Conservation (phyloP, 768 basidiomycete species). For the Dacryopinax primogenitus region DNA sequence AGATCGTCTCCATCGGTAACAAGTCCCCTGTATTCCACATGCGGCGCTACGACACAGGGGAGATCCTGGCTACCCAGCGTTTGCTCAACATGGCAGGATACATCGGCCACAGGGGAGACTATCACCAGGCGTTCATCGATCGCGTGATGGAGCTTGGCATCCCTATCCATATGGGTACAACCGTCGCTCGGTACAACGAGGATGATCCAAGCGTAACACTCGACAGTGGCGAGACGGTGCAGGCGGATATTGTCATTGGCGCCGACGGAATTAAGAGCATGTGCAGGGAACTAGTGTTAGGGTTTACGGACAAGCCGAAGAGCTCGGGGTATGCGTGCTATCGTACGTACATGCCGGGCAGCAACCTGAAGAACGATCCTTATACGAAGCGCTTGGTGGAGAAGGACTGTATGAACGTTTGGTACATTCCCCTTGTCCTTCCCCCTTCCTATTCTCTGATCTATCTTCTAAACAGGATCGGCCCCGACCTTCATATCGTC, state of each 20-base stretch:
- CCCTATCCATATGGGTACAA: conserved; percentile 22
- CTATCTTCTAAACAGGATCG: conserved; percentile 8
- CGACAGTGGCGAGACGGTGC: conserved; percentile 33
- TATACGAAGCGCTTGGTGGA: not conserved
- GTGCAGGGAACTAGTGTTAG: conserved; percentile 28
- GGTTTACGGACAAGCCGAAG: conserved; percentile 14
- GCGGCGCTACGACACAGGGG: conserved; percentile 15
- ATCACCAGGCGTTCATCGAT: conserved; percentile 13
- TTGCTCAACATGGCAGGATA: conserved; percentile 15
- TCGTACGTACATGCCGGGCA: conserved; percentile 12
- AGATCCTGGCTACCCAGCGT: conserved; percentile 14
- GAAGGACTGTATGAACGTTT: conserved; percentile 8
- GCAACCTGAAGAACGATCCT: conserved; percentile 8
- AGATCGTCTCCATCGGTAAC: conserved; percentile 13
- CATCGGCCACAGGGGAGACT: conserved; percentile 15
- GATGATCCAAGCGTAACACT: conserved; percentile 23
- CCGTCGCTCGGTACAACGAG: conserved; percentile 23
- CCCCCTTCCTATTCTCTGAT: not conserved
- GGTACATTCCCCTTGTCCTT: not conserved
- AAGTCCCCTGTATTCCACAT: conserved; percentile 13
- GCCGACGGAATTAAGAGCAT: conserved; percentile 46
- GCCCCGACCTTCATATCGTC: conserved; percentile 12
- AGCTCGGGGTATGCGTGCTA: conserved; percentile 14
- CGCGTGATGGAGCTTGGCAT: conserved; percentile 14
- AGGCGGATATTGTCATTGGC: conserved; percentile 44